Base-by-base conservation (phyloP, 2,329 filamentous ascomycete species). In the Rachicladosporium sp. region DNA sequence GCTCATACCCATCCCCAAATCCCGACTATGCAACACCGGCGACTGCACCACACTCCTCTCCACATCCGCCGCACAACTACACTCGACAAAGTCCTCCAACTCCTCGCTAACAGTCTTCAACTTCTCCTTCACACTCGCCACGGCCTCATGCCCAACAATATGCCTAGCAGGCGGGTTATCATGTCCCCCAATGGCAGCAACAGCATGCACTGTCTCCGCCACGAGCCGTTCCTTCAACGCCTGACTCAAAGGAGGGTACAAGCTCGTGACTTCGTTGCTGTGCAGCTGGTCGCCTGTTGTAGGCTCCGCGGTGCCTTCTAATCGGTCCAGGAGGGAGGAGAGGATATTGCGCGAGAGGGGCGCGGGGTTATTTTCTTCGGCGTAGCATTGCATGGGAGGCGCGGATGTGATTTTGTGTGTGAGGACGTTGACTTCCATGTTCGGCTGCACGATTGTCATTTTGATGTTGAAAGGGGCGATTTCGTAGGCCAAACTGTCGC, bases 31-130 rank as follows among this genome's bases (percentile, higher is more conserved):
- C 23, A 27, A 8, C 31, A 12, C 11, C 11, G 31, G 15, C 31
- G 31, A 33, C 15, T 33, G 31, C 11, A 15, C 31, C 31, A 12
- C 31, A 33, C 15, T 12, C 12, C 39, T 34, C 30, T 56, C 57
- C 39, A 86, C 82, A 58, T 94, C 88, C 10, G 91, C 87, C 0
- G 84, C 80, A 48, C 82, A 71, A 53, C 87, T 95, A 19, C 87
- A 81, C 52, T 93, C 86, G 21, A 94, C 81, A 61, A 96, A 96
- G 50, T 96, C 91, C 60, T 96, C 91, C 41, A 96, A 66, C 65
- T 96, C 91, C 59, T 96, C 88, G 46, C 86, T 93, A 2, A 95
- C 85, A 2, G 87, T 95, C 66, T 93, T 94, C 41, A 98, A 67
- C 64, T 96, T 96, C 64, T 96, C 91, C 59, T 89, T 93, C 31